These are phyloP conservation scores for Dichomitus squalens DNA, from an alignment of 1,284 basidiomycete species.

Conservation along the genomic window DNA sequence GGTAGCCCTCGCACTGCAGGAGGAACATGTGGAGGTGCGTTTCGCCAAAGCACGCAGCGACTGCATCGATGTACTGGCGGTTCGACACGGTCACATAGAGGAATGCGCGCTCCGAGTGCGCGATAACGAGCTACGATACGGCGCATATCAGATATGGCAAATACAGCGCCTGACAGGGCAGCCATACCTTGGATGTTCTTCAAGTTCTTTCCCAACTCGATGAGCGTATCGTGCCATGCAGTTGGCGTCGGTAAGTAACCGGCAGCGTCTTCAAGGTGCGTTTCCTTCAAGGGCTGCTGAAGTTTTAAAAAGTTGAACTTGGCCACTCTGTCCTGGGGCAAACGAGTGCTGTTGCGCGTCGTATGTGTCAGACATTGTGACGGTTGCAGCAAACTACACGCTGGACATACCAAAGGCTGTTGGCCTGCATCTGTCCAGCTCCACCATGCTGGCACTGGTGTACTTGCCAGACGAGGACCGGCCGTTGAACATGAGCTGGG, in stretches of 20 bases:
- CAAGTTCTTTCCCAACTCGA: slow-evolving; percentile 65
- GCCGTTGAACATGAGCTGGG: slow-evolving; percentile 67
- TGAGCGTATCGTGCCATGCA: slow-evolving; percentile 83
- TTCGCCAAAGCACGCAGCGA: slow-evolving; percentile 77
- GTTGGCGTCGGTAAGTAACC: slow-evolving; percentile 81
- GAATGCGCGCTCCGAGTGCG: slow-evolving; percentile 82
- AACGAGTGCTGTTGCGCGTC: slow-evolving; percentile 69
- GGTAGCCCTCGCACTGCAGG: slow-evolving; percentile 83
- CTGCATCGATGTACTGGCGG: slow-evolving; percentile 60
- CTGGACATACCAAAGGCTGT: slow-evolving; percentile 82
- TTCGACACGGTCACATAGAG: slow-evolving; percentile 76
- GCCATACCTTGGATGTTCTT: slow-evolving; percentile 53
- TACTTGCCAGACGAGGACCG: slow-evolving; percentile 62
- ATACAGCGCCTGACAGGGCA: background rate
- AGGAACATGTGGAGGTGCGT: slow-evolving; percentile 82
- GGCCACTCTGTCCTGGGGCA: slow-evolving; percentile 96
- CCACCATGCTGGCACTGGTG: slow-evolving; percentile 69
- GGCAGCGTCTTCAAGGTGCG: slow-evolving; percentile 89
- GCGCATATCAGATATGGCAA: background rate
- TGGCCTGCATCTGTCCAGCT: slow-evolving; percentile 89
- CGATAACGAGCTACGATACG: slow-evolving; percentile 46
- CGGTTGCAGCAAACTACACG: background rate
- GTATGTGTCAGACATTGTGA: background rate
- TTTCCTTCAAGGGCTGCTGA: slow-evolving; percentile 83
- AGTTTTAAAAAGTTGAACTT: slow-evolving; percentile 94